phyloP scores from a whole-genome alignment of 306 rosid genomes.

The Dryas drummondii region DNA sequence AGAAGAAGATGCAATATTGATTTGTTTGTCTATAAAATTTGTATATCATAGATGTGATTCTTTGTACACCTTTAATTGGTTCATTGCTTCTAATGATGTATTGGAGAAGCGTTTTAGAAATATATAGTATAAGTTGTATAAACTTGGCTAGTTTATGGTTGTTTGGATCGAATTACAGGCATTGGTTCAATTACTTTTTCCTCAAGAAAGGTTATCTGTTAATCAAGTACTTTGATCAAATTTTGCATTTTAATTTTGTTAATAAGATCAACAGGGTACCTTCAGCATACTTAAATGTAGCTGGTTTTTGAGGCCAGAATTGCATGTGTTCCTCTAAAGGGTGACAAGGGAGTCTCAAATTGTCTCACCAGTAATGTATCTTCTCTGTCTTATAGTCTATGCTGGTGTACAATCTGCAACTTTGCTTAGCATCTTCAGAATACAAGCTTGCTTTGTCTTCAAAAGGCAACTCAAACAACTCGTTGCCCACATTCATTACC shows the following conservation, averaged over 20 bases:
- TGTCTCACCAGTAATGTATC: constrained; percentile 27
- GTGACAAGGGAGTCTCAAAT: constrained; percentile 15
- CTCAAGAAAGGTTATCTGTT: neutral
- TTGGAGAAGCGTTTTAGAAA: neutral
- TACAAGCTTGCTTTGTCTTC: constrained; percentile 21
- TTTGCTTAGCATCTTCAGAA: constrained; percentile 15
- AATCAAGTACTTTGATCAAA: neutral
- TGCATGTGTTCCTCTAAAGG: constrained; percentile 21
- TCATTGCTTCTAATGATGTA: neutral
- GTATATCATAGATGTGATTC: constrained; percentile 3
- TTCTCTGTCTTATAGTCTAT: constrained; percentile 10
- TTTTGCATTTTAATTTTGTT: too few species aligned
- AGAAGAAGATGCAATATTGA: neutral
- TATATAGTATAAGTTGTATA: too few species aligned
- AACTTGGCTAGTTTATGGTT: too few species aligned
- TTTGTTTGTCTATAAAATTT: constrained; percentile 10
- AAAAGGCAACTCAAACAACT: constrained; percentile 13
- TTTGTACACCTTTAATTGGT: neutral
- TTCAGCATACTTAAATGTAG: neutral
- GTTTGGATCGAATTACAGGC: too few species aligned
- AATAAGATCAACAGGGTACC: too few species aligned
- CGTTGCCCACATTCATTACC: constrained; percentile 13
- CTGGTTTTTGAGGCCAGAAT: constrained; percentile 21
- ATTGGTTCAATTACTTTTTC: neutral
- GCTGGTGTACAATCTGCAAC: constrained; percentile 20